phyloP scores from a whole-genome alignment of 2,329 filamentous ascomycete species.

The Cytospora mali region DNA sequence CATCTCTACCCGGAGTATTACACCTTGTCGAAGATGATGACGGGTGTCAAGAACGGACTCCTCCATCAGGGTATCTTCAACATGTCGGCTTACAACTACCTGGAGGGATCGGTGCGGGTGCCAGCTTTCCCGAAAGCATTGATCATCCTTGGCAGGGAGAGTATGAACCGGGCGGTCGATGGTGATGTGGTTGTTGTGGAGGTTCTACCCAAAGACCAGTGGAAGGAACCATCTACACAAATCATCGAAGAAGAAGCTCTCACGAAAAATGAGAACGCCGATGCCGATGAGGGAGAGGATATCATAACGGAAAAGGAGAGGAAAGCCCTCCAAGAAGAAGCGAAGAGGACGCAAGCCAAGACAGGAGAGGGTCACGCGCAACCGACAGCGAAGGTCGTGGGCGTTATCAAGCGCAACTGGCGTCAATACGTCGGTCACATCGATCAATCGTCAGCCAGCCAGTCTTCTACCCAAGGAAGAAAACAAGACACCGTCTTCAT shows the following conservation, averaged over 20 bases:
- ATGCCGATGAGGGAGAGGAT: constrained; percentile 73
- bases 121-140: constrained; percentile 88
- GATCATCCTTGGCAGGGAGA: constrained; percentile 86
- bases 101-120: constrained; percentile 90
- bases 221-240: constrained; percentile 94
- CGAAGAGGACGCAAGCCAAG: constrained; percentile 79
- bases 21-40: constrained; percentile 89
- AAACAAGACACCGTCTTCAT: constrained; percentile 93
- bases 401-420: constrained; percentile 95
- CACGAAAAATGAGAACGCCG: constrained; percentile 91
- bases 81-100: constrained; percentile 96
- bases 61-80: constrained; percentile 95
- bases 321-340: constrained; percentile 86
- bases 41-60: constrained; percentile 83
- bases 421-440: constrained; percentile 96
- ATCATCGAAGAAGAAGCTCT: constrained; percentile 93
- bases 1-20: constrained; percentile 89
- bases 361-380: constrained; percentile 76
- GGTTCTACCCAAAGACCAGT: constrained; percentile 89
- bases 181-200: constrained; percentile 94
- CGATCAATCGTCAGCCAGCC: constrained; percentile 80
- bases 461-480: constrained; percentile 72
- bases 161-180: constrained; percentile 91
- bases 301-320: constrained; percentile 89
- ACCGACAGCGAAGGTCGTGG: constrained; percentile 89